A percentile compares a stretch with the other conserved stretches of the same genome.
These are phyloP conservation scores for Neurospora cerealis DNA, from an alignment of 495 filamentous ascomycete species.

Conservation along the genomic window DNA sequence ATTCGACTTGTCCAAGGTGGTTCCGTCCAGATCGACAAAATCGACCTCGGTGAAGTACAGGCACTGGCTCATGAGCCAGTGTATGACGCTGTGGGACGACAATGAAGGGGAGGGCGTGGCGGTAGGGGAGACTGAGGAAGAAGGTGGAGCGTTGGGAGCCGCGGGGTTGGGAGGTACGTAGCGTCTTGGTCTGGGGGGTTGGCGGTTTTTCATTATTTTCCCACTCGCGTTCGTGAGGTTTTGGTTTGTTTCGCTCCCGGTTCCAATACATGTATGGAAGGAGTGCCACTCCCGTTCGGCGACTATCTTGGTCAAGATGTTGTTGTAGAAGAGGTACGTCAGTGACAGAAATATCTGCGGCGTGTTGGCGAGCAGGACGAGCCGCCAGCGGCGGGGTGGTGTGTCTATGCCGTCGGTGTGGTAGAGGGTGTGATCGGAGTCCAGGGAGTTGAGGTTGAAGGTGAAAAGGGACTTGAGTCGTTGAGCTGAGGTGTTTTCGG, in stretches of 20 bases:
- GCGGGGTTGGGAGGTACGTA: conserved; percentile 18
- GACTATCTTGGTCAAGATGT: conserved; percentile 28
- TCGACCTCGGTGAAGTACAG: conserved; percentile 27
- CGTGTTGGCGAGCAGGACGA: conserved; percentile 29
- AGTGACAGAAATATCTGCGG: conserved; percentile 35
- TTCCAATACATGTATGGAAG: no score
- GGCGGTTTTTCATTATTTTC: no score
- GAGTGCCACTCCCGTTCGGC: conserved; percentile 21
- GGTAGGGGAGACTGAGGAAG: conserved; percentile 37
- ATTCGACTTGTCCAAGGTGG: neutral
- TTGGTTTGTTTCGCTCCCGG: no score
- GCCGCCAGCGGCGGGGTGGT: neutral
- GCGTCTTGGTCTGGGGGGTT: no score
- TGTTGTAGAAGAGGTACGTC: conserved; percentile 34
- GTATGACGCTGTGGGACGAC: conserved; percentile 21
- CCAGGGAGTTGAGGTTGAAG: neutral
- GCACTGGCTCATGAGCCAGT: conserved; percentile 33
- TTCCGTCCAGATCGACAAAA: neutral
- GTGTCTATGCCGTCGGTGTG: conserved; percentile 2
- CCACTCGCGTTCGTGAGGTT: no score
- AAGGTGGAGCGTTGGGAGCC: conserved; percentile 32
- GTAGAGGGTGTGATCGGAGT: neutral
- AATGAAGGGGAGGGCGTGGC: conserved; percentile 30
- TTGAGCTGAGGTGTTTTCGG: neutral
- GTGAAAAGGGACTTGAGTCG: neutral